Conservation (phyloP, 1,284 basidiomycete genomes). For the Cryptococcus neoformans region DNA sequence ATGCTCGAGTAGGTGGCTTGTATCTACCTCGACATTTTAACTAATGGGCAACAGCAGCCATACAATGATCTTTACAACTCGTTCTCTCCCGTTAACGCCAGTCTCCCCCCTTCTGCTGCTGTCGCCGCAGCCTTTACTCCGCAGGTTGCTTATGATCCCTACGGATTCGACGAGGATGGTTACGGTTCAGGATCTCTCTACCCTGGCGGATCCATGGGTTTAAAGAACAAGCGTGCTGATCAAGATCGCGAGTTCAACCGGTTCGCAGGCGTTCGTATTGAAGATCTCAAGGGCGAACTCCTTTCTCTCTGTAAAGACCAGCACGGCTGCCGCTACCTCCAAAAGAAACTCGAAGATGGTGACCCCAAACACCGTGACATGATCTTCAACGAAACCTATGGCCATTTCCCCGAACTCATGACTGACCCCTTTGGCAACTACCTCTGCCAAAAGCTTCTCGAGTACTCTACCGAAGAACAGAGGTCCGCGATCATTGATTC, state of each 20-base stretch:
- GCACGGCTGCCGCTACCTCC: slow-evolving; percentile 96
- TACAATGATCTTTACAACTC: slow-evolving; percentile 46
- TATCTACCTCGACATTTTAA: neutral
- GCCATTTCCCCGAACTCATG: slow-evolving; percentile 98
- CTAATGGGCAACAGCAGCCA: slow-evolving; percentile 52
- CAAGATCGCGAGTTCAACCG: slow-evolving; percentile 92
- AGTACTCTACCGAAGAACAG: slow-evolving; percentile 97
- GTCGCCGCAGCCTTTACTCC: slow-evolving; percentile 44
- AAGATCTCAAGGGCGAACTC: slow-evolving; percentile 94
- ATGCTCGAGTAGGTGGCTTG: slow-evolving; percentile 15
- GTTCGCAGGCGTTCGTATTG: slow-evolving; percentile 89
- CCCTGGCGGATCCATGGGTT: slow-evolving; percentile 70
- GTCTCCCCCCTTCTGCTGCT: slow-evolving; percentile 50
- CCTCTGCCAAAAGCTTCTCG: slow-evolving; percentile 96
- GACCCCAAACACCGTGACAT: slow-evolving; percentile 93
- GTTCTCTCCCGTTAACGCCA: slow-evolving; percentile 13
- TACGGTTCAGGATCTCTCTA: slow-evolving; percentile 76
- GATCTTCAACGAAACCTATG: slow-evolving; percentile 98
- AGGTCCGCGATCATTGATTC: slow-evolving; percentile 95
- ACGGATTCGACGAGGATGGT: slow-evolving; percentile 61
- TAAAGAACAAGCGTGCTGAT: slow-evolving; percentile 90
- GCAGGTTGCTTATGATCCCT: slow-evolving; percentile 56
- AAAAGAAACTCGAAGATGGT: slow-evolving; percentile 98
- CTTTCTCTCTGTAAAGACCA: slow-evolving; percentile 95
- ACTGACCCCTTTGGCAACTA: slow-evolving; percentile 99